phyloP scores from a whole-genome alignment of 177 flowering plant genomes.

The Vitis hybrid region DNA sequence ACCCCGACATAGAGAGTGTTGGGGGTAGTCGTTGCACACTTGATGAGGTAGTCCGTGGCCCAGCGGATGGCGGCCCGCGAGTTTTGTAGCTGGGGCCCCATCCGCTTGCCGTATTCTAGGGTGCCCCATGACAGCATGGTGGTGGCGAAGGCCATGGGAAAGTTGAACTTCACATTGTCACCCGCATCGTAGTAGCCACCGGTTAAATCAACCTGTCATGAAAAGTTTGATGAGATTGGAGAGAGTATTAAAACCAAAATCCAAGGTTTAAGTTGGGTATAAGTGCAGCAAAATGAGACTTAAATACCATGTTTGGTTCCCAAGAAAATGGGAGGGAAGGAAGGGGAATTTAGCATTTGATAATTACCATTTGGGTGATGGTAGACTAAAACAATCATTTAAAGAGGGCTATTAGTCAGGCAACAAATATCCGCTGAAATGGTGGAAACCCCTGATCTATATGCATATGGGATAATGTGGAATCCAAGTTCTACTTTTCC shows the following conservation, averaged over 20 bases:
- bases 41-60: conserved; percentile 85
- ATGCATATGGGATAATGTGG: not conserved
- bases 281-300: no score
- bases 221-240: not conserved
- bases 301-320: no score
- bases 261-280: no score
- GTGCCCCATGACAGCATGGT: conserved; percentile 87
- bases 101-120: conserved; percentile 56
- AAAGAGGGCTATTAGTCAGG: not conserved
- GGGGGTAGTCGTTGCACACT: conserved; percentile 66
- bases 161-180: conserved; percentile 86
- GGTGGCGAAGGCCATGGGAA: conserved; percentile 87
- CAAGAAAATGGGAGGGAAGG: no score
- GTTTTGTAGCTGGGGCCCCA: conserved; percentile 43
- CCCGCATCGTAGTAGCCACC: conserved; percentile 98
- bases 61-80: conserved; percentile 66
- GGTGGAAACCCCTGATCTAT: not conserved
- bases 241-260: no score
- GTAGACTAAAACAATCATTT: not conserved
- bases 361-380: no score
- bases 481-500: not conserved
- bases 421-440: not conserved
- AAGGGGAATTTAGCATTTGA: no score
- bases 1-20: conserved; percentile 81
- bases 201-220: conserved; percentile 59